A percentile compares a stretch with the other conserved stretches of the same genome.
Conservation (phyloP, 176 grass and related monocot species). For the Oryza nivara region DNA sequence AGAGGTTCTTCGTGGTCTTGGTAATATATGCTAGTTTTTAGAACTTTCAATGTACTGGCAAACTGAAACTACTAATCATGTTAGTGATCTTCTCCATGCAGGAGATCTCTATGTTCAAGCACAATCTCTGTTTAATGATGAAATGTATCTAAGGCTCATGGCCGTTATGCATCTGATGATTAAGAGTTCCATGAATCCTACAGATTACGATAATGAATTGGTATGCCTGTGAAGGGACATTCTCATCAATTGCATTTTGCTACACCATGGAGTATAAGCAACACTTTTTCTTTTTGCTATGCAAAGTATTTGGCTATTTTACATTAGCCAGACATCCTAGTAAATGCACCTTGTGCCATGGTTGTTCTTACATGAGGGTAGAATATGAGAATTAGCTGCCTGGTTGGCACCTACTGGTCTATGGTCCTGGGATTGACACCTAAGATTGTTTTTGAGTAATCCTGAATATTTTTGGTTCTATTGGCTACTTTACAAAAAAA, state of each 20-base stretch:
- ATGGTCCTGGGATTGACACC: neutral
- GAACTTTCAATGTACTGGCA: slow-evolving; percentile 19
- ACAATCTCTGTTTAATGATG: slow-evolving; percentile 72
- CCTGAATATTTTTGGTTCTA: slow-evolving; percentile 7
- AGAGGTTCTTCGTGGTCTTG: slow-evolving; percentile 93
- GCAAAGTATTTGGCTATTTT: slow-evolving; percentile 29
- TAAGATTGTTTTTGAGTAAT: neutral
- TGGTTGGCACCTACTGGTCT: neutral
- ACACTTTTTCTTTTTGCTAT: slow-evolving; percentile 20
- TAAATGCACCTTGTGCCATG: neutral
- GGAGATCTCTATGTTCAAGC: slow-evolving; percentile 95
- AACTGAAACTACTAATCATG: slow-evolving; percentile 39
- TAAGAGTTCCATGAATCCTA: slow-evolving; percentile 68
- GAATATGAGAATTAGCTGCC: slow-evolving; percentile 3
- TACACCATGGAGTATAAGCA: neutral
- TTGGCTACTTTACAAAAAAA: neutral
- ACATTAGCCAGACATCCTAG: neutral
- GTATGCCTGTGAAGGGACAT: slow-evolving; percentile 49
- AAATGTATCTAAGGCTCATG: slow-evolving; percentile 94
- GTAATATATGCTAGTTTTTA: slow-evolving; percentile 56
- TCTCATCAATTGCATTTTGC: slow-evolving; percentile 34
- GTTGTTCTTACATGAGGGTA: neutral
- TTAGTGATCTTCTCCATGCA: slow-evolving; percentile 44
- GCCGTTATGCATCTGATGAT: slow-evolving; percentile 80
- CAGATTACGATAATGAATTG: slow-evolving; percentile 81